phyloP scores from a whole-genome alignment of 176 grass and related monocot species.

The Zizania latifolia region DNA sequence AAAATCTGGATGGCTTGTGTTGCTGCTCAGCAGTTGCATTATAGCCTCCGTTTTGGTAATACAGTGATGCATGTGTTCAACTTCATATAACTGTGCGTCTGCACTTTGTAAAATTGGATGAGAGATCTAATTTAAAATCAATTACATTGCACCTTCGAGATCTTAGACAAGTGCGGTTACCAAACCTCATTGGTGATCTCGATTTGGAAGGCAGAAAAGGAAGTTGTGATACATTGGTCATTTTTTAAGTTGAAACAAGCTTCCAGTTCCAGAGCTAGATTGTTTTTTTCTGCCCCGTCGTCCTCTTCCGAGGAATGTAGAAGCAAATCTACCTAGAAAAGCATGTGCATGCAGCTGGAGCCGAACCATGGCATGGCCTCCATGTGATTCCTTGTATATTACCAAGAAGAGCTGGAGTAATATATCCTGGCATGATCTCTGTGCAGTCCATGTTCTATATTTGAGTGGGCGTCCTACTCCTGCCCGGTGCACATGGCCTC shows the following conservation, averaged over 20 bases:
- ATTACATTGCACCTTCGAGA: neutral
- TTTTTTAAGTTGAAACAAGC: conserved; percentile 23
- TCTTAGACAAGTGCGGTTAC: neutral
- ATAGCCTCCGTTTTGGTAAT: conserved; percentile 73
- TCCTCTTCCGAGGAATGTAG: conserved; percentile 38
- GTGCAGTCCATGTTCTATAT: conserved; percentile 24
- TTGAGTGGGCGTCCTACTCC: conserved; percentile 11
- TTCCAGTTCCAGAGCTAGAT: neutral
- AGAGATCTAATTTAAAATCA: conserved; percentile 3
- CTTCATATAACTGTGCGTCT: conserved; percentile 8
- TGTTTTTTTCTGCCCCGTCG: conserved; percentile 16
- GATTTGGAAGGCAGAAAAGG: conserved; percentile 2
- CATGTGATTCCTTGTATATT: conserved; percentile 33
- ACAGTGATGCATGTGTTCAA: conserved; percentile 42
- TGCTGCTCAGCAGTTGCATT: conserved; percentile 86
- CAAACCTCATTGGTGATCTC: neutral
- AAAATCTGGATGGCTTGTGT: conserved; percentile 66
- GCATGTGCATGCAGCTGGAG: conserved; percentile 32
- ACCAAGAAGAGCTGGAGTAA: neutral
- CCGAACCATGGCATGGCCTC: conserved; percentile 16
- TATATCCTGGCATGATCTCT: conserved; percentile 12
- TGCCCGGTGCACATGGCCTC: conserved; percentile 35
- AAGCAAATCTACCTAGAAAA: conserved; percentile 37
- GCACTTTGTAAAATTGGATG: conserved; percentile 9
- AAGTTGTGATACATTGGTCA: neutral